phyloP scores from a whole-genome alignment of 495 filamentous ascomycete species.

The Neurospora sp. region DNA sequence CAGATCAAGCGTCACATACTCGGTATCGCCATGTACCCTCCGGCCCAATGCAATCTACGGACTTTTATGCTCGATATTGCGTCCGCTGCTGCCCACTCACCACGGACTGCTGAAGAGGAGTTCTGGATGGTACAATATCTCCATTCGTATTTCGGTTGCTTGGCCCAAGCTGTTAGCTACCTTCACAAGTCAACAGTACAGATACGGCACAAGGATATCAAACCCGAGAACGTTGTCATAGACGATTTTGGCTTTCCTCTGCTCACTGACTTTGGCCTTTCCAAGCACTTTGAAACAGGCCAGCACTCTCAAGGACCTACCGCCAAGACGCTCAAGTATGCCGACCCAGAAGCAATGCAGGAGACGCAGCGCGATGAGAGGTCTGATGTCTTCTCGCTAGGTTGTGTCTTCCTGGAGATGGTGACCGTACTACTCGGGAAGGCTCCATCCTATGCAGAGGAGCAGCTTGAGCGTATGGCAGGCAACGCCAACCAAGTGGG shows the following conservation, averaged over 20 bases:
- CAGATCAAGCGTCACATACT: conserved; percentile 22
- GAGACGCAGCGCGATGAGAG: conserved; percentile 27
- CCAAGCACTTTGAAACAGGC: conserved; percentile 27
- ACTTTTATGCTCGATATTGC: conserved; percentile 18
- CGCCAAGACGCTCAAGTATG: conserved; percentile 30
- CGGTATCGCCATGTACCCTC: conserved; percentile 27
- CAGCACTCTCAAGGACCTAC: conserved; percentile 23
- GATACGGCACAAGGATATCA: conserved; percentile 39
- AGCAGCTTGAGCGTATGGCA: conserved; percentile 7
- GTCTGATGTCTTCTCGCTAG: conserved; percentile 39
- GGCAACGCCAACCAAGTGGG: not conserved
- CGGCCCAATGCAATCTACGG: conserved; percentile 19
- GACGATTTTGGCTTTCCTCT: conserved; percentile 22
- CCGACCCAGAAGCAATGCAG: conserved; percentile 34
- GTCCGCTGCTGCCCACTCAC: not conserved
- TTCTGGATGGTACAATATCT: conserved; percentile 11
- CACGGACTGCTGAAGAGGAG: not conserved
- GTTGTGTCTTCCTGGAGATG: conserved; percentile 40
- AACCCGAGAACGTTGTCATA: conserved; percentile 37
- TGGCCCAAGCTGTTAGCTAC: conserved; percentile 28
- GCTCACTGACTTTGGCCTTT: conserved; percentile 37
- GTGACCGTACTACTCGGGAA: conserved; percentile 27
- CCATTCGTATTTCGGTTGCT: conserved; percentile 25
- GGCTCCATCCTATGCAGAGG: conserved; percentile 15
- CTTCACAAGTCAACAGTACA: conserved; percentile 23